Conservation (phyloP, 2,329 filamentous ascomycete species). For the Colletotrichum endophyticum region DNA sequence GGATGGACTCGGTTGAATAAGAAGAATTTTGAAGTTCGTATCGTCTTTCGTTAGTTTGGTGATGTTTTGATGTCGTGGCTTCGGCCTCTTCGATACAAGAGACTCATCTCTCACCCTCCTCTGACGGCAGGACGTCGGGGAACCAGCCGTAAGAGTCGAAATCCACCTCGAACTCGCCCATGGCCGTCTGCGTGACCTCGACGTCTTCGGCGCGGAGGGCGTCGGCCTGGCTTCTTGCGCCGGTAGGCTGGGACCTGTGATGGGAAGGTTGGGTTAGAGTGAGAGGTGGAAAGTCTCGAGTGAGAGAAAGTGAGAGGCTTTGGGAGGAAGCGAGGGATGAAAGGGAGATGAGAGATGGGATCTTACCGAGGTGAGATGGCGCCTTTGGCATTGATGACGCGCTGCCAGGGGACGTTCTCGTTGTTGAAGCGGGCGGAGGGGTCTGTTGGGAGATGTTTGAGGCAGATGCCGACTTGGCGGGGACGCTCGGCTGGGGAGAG, state of each 20-base stretch:
- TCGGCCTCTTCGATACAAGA: no score
- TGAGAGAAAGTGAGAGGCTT: neutral
- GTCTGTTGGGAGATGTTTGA: conserved; percentile 79
- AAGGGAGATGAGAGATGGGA: no score
- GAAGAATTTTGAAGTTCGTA: neutral
- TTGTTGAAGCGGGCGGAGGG: conserved; percentile 65
- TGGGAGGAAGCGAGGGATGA: neutral
- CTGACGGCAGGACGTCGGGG: conserved; percentile 53
- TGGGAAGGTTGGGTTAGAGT: neutral
- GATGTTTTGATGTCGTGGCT: neutral
- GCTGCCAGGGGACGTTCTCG: conserved; percentile 89
- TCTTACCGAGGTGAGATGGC: conserved; percentile 80
- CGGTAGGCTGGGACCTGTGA: conserved; percentile 52
- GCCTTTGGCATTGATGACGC: conserved; percentile 88
- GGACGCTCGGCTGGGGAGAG: conserved; percentile 66
- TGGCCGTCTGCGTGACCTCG: conserved; percentile 47
- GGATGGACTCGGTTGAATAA: conserved; percentile 7
- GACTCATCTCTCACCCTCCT: conserved; percentile 27
- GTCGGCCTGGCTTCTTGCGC: conserved; percentile 53
- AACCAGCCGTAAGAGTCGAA: conserved; percentile 62
- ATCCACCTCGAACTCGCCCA: conserved; percentile 59
- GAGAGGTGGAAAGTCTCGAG: neutral
- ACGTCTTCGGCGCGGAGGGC: conserved; percentile 59
- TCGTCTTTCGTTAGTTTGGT: neutral
- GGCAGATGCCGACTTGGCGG: conserved; percentile 86